Evolutionary conservation across 2,329 filamentous ascomycete genomes (phyloP).

Genomic region (Sarocladiaceae sp.): DNA sequence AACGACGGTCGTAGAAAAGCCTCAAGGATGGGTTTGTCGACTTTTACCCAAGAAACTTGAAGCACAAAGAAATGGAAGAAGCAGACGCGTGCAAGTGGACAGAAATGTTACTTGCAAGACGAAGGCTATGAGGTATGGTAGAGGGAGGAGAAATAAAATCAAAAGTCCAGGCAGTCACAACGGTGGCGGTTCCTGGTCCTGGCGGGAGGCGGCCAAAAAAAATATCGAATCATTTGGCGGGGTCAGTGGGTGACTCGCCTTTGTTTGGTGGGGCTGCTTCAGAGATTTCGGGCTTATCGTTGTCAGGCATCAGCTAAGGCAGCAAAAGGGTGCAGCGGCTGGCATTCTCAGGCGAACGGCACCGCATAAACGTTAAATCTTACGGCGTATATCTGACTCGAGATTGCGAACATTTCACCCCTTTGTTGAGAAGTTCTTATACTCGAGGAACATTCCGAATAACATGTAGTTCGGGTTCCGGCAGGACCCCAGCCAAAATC

Average conservation of each 20-base stretch:
- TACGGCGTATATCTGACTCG: too few relatives aligned
- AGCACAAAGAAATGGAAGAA: slow-evolving; percentile 2
- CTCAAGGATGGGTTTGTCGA: background rate
- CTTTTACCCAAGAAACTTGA: background rate
- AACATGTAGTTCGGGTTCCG: too few relatives aligned
- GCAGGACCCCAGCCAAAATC: too few relatives aligned
- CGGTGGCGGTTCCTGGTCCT: background rate
- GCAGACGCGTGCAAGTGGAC: background rate
- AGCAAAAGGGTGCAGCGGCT: background rate
- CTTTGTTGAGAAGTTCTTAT: too few relatives aligned
- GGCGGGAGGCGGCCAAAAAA: slow-evolving; percentile 8
- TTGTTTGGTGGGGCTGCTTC: slow-evolving; percentile 8
- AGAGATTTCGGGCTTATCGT: slow-evolving; percentile 10
- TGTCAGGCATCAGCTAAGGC: slow-evolving; percentile 11
- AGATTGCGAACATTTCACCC: too few relatives aligned
- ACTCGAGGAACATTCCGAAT: too few relatives aligned
- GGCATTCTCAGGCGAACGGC: too few relatives aligned
- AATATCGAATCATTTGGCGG: slow-evolving; percentile 9
- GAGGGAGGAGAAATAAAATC: slow-evolving; percentile 10
- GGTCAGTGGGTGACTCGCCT: slow-evolving; percentile 4
- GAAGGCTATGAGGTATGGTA: background rate
- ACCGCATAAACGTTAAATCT: too few relatives aligned
- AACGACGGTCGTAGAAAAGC: slow-evolving; percentile 7
- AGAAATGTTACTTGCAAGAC: slow-evolving; percentile 3
- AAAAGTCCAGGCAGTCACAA: slow-evolving; percentile 8